Conservation (phyloP, 2,329 filamentous ascomycete species). For the Furcasterigmium sp. region DNA sequence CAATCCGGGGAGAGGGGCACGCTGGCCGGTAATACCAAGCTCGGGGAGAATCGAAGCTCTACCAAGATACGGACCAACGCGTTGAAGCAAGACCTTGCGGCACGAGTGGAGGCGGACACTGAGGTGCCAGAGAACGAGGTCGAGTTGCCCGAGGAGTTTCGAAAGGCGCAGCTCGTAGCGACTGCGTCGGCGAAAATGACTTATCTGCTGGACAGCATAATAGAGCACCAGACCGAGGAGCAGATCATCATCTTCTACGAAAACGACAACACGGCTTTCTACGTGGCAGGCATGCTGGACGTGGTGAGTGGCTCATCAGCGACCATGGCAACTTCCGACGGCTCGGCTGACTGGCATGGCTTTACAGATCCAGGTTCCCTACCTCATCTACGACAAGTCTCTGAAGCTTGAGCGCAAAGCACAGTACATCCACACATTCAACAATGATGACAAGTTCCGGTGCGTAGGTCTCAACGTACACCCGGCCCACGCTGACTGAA, state of each 20-base stretch:
- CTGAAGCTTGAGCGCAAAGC: constrained; percentile 58
- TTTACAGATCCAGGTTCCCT: constrained; percentile 47
- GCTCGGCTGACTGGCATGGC: neutral
- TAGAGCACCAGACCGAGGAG: constrained; percentile 62
- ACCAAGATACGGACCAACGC: constrained; percentile 26
- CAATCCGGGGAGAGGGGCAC: neutral
- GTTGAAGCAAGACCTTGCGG: constrained; percentile 16
- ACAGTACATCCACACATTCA: constrained; percentile 76
- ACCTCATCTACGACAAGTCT: constrained; percentile 63
- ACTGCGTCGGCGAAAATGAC: constrained; percentile 84
- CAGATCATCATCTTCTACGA: constrained; percentile 95
- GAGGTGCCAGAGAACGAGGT: constrained; percentile 9
- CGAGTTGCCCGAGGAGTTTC: constrained; percentile 44
- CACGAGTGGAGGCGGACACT: constrained; percentile 14
- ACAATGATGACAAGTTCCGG: constrained; percentile 59
- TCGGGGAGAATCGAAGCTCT: constrained; percentile 28
- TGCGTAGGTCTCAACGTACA: too few species aligned
- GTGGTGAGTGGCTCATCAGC: constrained; percentile 38
- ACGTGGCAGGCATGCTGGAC: constrained; percentile 78
- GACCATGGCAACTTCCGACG: neutral
- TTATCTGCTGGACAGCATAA: constrained; percentile 72
- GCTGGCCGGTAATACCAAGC: constrained; percentile 36
- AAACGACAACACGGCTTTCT: constrained; percentile 79
- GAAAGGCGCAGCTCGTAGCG: constrained; percentile 60
- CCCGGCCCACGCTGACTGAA: neutral